Evolutionary conservation across 352 stramenopile species (phyloP), one percentile per base, ranked within the genome.

Genomic region (Pythium angustatum): DNA sequence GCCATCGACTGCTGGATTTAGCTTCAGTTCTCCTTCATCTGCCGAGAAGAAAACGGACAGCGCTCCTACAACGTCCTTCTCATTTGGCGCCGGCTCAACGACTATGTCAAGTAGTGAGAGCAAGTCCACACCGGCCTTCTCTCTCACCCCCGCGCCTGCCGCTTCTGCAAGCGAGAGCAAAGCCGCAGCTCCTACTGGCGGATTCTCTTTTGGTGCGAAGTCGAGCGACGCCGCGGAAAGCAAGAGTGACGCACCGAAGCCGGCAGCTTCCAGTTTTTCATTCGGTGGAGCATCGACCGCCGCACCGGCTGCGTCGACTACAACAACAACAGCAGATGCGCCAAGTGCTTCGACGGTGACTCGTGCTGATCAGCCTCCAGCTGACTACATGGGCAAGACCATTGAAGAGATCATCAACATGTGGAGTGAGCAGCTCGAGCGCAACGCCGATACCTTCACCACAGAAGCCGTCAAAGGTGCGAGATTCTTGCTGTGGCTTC

Each of bases 341-440:
- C 67, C 81, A 7, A 27, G 62, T 27, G 45, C 69, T 1, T 40
- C 64, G 14, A 51, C 48, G 3, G 11, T 58, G 43, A 41, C 82
- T 15, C 61, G 69, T 48, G 79, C 74, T 15, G 81, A 93, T 19
- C 80, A 89, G 54, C 83, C 85, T 10, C 87, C 87, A 17, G 87
- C 85, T 41, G 83, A 93, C 61, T 95, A 94, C 70, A 90, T 91
- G 73, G 85, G 85, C 48, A 83, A 85, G 56, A 95, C 85, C 1
- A 90, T 95, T 28, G 87, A 95, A 78, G 85, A 95, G 64, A 94
- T 95, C 53, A 95, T 95, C 69, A 95, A 95, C 64, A 85, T 91
- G 72, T 95, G 87, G 87, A 94, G 87, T 44, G 87, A 95, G 70
- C 85, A 95, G 58, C 65, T 95, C 1, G 87, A 95, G 59, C 79